Base-by-base conservation (phyloP, 805 yeast species). In the Yamadazyma olivae region DNA sequence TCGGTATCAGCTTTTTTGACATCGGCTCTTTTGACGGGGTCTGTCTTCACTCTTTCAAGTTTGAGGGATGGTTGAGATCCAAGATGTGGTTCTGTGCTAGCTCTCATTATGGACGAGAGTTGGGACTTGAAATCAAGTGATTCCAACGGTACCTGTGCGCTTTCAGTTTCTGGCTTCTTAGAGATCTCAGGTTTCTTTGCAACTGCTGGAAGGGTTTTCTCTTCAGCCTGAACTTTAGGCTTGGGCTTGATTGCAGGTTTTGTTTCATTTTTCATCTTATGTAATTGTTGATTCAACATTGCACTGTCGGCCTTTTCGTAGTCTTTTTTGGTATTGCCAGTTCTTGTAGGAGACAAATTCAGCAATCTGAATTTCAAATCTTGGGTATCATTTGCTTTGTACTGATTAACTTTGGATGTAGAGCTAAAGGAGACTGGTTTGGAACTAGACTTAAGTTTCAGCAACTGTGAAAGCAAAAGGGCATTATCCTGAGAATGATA, bases 61-160 rank as follows among this genome's bases (percentile, higher is more conserved):
- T 28, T 37, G 10, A 20, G 21, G 6, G 38, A 38, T 18, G 24
- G 30, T 27, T 22, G 22, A 26, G 8, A 36, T 17, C 19, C 23
- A 16, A 17, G 19, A 18, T 13, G 40, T 24, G 66, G 64, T 3
- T 46, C 56, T 1, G 64, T 56, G 33, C 53, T 53, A 3, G 65
- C 48, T 17, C 61, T 50, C 21, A 61, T 44, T 3, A 62, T 48
- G 1, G 53, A 47, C 6, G 65, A 50, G 9, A 61, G 48, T 10
- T 49, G 43, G 12, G 48, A 41, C 32, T 53, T 53, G 42, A 58
- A 51, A 19, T 39, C 40, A 10, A 22, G 10, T 30, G 24, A 20
- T 8, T 35, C 20, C 36, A 28, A 30, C 29, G 38, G 20, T 27
- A 28, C 33, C 42, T 32, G 32, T 28, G 35, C 29, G 15, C 27